A percentile compares a stretch with the other conserved stretches of the same genome.
Conservation (phyloP, 176 grass and related monocot species). For the Raddia guianensis region DNA sequence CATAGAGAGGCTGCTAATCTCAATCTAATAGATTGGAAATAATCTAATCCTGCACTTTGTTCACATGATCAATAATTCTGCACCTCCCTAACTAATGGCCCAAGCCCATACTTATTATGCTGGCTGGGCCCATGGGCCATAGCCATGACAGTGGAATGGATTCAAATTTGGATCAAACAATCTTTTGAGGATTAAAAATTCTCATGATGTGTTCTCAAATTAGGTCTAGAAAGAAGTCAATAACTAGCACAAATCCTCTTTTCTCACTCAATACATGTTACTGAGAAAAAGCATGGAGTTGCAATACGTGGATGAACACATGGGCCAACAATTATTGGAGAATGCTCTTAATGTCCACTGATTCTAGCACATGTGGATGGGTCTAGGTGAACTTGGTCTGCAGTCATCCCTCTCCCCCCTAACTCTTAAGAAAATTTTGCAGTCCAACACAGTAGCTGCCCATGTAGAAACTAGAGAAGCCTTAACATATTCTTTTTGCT, state of each 20-base stretch:
- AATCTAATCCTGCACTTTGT: too few relatives aligned
- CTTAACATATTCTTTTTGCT: slow-evolving; percentile 37
- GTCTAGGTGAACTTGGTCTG: slow-evolving; percentile 18
- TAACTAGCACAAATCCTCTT: neutral
- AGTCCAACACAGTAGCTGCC: neutral
- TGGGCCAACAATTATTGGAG: neutral
- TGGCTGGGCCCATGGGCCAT: too few relatives aligned
- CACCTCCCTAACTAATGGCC: too few relatives aligned
- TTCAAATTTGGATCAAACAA: neutral
- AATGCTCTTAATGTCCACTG: slow-evolving; percentile 9
- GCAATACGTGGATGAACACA: neutral
- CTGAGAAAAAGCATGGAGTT: slow-evolving; percentile 1
- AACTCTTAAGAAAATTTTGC: neutral
- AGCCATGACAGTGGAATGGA: neutral
- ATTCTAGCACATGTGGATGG: slow-evolving; percentile 4
- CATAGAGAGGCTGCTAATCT: too few relatives aligned
- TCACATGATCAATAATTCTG: too few relatives aligned
- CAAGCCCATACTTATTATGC: too few relatives aligned
- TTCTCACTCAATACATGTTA: neutral
- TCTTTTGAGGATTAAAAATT: slow-evolving; percentile 10
- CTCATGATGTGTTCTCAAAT: neutral
- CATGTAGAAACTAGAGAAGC: slow-evolving; percentile 37
- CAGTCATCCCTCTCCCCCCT: neutral
- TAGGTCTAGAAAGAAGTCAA: neutral
- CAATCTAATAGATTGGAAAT: too few relatives aligned